These are phyloP conservation scores for Fusarium paranaense DNA, from an alignment of 2,329 filamentous ascomycete genomes.

Conservation along the genomic window DNA sequence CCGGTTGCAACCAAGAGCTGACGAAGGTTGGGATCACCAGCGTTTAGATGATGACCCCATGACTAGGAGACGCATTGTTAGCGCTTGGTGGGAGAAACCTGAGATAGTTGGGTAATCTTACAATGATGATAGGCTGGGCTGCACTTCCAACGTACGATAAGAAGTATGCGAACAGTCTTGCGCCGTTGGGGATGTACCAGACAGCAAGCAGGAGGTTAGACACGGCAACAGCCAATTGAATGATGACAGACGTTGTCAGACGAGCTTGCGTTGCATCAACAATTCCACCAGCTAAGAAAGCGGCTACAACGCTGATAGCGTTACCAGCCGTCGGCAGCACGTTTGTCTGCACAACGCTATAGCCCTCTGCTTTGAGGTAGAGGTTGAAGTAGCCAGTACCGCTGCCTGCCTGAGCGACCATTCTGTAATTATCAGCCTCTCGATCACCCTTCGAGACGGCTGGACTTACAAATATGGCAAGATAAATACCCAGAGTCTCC, in stretches of 20 bases:
- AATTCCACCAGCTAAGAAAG: neutral
- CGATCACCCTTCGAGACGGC: neutral
- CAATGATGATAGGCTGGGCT: neutral
- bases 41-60: neutral
- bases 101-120: neutral
- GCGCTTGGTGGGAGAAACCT: rapidly evolving
- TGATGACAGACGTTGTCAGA: neutral
- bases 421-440: neutral
- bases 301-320: neutral
- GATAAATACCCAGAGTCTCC: neutral
- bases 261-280: neutral
- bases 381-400: neutral
- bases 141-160: neutral
- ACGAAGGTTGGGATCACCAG: neutral
- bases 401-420: neutral
- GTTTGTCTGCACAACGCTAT: neutral
- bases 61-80: neutral
- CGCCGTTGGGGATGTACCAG: neutral
- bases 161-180: neutral
- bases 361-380: neutral
- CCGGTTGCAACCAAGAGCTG: neutral
- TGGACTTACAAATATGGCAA: neutral
- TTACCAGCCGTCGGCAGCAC: neutral
- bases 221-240: neutral
- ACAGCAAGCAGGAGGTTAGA: neutral